phyloP scores from a whole-genome alignment of 2,329 filamentous ascomycete species.

The Clarireedia homoeocarpa region DNA sequence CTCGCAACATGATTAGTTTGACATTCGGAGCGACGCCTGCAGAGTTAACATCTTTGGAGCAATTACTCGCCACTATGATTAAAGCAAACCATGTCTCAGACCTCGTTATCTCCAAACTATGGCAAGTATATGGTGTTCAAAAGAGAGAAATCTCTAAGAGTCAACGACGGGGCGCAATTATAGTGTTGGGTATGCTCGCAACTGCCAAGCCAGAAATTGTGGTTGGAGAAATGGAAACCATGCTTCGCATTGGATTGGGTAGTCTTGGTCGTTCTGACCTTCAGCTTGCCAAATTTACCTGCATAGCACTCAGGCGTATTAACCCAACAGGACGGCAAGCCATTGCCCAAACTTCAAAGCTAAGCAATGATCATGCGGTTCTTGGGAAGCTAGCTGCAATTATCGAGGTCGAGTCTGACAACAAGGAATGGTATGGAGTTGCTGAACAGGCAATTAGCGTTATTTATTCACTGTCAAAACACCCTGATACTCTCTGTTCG shows the following conservation, averaged over 20 bases:
- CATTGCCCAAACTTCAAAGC: conserved; percentile 59
- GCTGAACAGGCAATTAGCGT: conserved; percentile 94
- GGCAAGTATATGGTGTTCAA: conserved; percentile 95
- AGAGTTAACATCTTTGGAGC: conserved; percentile 90
- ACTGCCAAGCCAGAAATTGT: conserved; percentile 89
- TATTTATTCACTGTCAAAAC: conserved; percentile 88
- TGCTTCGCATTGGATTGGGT: conserved; percentile 84
- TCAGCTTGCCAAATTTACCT: conserved; percentile 88
- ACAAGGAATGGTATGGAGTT: conserved; percentile 92
- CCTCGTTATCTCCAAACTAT: conserved; percentile 81
- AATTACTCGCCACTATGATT: conserved; percentile 96
- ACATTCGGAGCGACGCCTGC: conserved; percentile 94
- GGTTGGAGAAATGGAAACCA: conserved; percentile 89
- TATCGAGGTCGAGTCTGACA: conserved; percentile 76
- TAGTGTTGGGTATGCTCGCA: conserved; percentile 93
- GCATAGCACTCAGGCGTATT: conserved; percentile 84
- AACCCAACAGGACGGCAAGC: conserved; percentile 75
- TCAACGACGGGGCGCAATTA: conserved; percentile 87
- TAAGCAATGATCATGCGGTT: conserved; percentile 89
- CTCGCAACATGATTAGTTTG: conserved; percentile 97
- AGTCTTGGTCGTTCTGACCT: conserved; percentile 73
- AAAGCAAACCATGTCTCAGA: conserved; percentile 81
- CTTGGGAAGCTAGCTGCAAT: conserved; percentile 74
- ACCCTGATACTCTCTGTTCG: conserved; percentile 88
- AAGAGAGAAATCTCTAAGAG: conserved; percentile 87